Evolutionary conservation across 257 asterid species (phyloP).

Genomic region (Datura wrightii): DNA sequence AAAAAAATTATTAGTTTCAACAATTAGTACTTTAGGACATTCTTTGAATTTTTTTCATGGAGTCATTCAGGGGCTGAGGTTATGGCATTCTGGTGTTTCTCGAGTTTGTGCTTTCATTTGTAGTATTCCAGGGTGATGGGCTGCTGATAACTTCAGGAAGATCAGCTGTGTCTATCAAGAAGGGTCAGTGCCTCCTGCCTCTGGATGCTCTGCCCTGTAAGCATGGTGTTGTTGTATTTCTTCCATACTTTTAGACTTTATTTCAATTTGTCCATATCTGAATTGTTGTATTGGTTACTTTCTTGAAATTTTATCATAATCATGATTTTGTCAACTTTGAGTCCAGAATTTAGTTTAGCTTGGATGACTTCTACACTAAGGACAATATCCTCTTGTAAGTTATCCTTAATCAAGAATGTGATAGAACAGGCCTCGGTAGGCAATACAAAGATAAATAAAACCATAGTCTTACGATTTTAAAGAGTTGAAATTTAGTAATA

Average conservation of each 20-base stretch:
- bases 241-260: slow-evolving; percentile 50
- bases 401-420: not conserved
- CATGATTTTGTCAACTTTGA: slow-evolving; percentile 18
- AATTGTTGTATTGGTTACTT: slow-evolving; percentile 52
- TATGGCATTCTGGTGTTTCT: slow-evolving; percentile 37
- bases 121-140: slow-evolving; percentile 26
- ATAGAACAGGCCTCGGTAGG: not conserved
- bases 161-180: slow-evolving; percentile 40
- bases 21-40: slow-evolving; percentile 58
- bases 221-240: slow-evolving; percentile 57
- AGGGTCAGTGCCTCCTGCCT: slow-evolving; percentile 58
- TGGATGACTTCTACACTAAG: slow-evolving; percentile 2
- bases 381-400: not conserved
- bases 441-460: slow-evolving; percentile 22
- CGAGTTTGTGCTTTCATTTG: slow-evolving; percentile 33
- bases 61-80: slow-evolving; percentile 55
- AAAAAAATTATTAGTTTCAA: slow-evolving; percentile 36
- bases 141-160: slow-evolving; percentile 35
- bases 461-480: not conserved
- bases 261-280: slow-evolving; percentile 63
- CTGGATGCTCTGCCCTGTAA: slow-evolving; percentile 65
- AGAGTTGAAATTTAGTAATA: slow-evolving; percentile 7
- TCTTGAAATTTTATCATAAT: slow-evolving; percentile 22
- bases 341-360: slow-evolving; percentile 20
- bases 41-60: slow-evolving; percentile 68